A percentile compares a stretch with the other conserved stretches of the same genome.
These are phyloP conservation scores for Deuterostichococcus epilithicus DNA, from an alignment of 139 green algal genomes.

Conservation along the genomic window DNA sequence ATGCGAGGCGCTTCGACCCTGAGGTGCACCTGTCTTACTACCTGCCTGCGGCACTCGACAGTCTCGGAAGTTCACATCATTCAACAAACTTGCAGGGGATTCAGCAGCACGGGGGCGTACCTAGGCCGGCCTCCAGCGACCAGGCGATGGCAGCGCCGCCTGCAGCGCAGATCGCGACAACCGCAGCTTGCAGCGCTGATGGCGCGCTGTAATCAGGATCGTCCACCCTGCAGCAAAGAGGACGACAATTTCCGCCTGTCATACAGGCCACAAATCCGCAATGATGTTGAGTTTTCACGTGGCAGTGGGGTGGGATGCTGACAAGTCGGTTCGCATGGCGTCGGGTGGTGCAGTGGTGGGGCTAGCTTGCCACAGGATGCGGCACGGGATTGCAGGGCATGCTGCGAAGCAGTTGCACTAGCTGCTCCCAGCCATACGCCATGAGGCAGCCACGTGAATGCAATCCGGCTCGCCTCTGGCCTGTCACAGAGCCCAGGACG, in stretches of 20 bases:
- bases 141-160: slow-evolving; percentile 28
- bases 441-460: too few relatives aligned
- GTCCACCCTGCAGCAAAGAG: slow-evolving; percentile 28
- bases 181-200: slow-evolving; percentile 11
- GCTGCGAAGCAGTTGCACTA: background rate
- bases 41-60: too few relatives aligned
- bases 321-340: too few relatives aligned
- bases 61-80: too few relatives aligned
- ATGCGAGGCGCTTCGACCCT: too few relatives aligned
- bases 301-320: too few relatives aligned
- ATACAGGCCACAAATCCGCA: too few relatives aligned
- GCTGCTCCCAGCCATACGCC: too few relatives aligned
- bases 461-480: slow-evolving; percentile 13
- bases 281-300: too few relatives aligned
- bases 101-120: background rate
- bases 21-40: too few relatives aligned
- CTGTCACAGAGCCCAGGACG: slow-evolving; percentile 10
- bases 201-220: slow-evolving; percentile 43
- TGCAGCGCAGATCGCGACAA: slow-evolving; percentile 20
- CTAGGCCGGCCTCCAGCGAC: slow-evolving; percentile 26
- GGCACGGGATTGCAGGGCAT: background rate
- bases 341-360: too few relatives aligned
- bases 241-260: background rate
- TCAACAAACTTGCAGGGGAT: background rate
- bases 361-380: too few relatives aligned